Evolutionary conservation across 768 basidiomycete genomes (phyloP), one percentile per base, ranked within the genome.

Genomic region (Coprinellus micaceus): DNA sequence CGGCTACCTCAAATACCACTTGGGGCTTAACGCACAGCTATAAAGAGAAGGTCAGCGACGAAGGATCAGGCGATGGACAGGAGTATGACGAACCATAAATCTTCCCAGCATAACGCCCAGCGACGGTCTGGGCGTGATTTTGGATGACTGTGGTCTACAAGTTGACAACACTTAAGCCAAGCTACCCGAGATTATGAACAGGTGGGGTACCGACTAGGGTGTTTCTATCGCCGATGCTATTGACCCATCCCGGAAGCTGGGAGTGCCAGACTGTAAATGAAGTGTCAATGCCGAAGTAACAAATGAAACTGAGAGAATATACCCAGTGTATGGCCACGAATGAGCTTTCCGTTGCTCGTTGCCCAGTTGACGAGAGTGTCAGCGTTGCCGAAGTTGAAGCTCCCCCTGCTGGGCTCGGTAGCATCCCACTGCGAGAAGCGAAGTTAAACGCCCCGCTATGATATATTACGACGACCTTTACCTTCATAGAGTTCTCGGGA

Each of bases 31-130:
- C n/a, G n/a, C n/a, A n/a, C n/a, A n/a, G n/a, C n/a, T n/a, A n/a
- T n/a, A n/a, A n/a, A n/a, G n/a, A n/a, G n/a, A n/a, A n/a, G n/a
- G n/a, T n/a, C n/a, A n/a, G n/a, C n/a, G n/a, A n/a, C n/a, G n/a
- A n/a, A n/a, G n/a, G n/a, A n/a, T n/a, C n/a, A n/a, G n/a, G n/a
- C n/a, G n/a, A n/a, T n/a, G n/a, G n/a, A n/a, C 7, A 33, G 33
- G 13, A 33, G 7, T 19, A 36, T 45, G 24, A 58, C 67, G 51
- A 53, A 68, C 72, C 70, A 44, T 77, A 79, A 21, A 80, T 64
- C 51, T 79, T 75, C 21, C 80, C 79, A 54, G 70, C 74, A 63
- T 77, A 81, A 24, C 73, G 73, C 3, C 74, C 77, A 39, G 76
- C 76, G 44, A 80, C 66, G 52, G 69, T 75, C 12, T 71, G 65